Base-by-base conservation (phyloP, 768 basidiomycete genomes). In the Suillus americanus region DNA sequence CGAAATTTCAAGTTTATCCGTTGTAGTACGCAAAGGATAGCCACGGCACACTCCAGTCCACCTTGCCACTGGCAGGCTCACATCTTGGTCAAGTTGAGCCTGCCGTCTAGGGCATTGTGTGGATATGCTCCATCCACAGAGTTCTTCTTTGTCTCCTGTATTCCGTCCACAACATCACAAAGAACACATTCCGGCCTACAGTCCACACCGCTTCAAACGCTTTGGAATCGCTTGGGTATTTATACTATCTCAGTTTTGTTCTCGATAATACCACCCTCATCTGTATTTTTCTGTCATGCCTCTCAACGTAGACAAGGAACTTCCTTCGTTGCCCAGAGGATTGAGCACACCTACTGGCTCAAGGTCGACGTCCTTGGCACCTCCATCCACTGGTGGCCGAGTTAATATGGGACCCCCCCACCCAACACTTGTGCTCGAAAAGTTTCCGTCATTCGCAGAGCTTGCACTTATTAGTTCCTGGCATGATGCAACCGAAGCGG, bases 401-500 rank as follows among this genome's bases (percentile, higher is more conserved):
- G 37, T 50, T 5, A 25, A 57, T 40, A 54, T 30, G n/a, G 35
- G 62, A 53, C 69, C 66, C 50, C n/a, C 35, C 5, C 68, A 64
- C 23, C 70, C 72, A 35, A 54, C 65, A n/a, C 51, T 71, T 40
- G 61, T 62, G 3, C 37, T 68, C 23, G 75, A 74, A 61, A 64
- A 66, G 13, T 61, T 35, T 16, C 51, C 71, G 25, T 69, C 74
- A 2, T 33, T 28, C 10, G 67, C 64, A 56, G 74, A 75, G 14
- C 65, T 70, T 63, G 20, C 35, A 14, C 56, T 56, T 41, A 46
- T 74, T 50, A 66, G 69, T 14, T 65, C 70, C 30, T 75, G 74
- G 74, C 73, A 75, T 13, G 74, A 56, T 9, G 71, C 74, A 0
- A 68, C 67, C 25, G 46, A 9, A 67, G 68, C 45, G 69, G 75